Conservation (phyloP, 2,329 filamentous ascomycete genomes). For the Sporothrix mexicana region DNA sequence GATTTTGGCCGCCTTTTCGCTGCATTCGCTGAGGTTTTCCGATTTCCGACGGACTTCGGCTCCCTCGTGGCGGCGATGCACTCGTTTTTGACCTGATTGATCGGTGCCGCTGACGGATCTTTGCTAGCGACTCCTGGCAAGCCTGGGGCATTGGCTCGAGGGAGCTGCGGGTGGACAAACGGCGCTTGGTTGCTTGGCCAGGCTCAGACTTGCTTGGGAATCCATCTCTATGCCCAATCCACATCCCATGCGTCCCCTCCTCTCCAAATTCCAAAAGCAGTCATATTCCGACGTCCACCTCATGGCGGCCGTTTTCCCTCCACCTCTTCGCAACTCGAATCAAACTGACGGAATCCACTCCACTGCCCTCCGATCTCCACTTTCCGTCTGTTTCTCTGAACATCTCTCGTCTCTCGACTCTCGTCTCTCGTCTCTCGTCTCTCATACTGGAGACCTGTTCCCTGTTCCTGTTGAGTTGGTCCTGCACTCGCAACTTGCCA, state of each 20-base stretch:
- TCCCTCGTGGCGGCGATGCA: neutral
- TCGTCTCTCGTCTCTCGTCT: too few relatives aligned
- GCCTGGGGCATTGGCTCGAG: constrained; percentile 7
- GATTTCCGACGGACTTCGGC: constrained; percentile 21
- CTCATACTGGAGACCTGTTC: too few relatives aligned
- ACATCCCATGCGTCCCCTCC: neutral
- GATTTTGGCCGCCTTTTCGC: neutral
- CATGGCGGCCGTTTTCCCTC: constrained; percentile 9
- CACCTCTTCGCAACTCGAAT: neutral
- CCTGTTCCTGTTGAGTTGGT: too few relatives aligned
- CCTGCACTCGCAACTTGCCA: too few relatives aligned
- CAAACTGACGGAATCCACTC: too few relatives aligned
- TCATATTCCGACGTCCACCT: neutral
- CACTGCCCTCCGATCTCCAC: neutral
- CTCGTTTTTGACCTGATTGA: too few relatives aligned
- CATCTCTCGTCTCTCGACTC: too few relatives aligned
- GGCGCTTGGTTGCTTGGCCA: neutral
- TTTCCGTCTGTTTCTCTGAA: neutral
- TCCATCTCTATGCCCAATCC: neutral
- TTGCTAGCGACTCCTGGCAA: constrained; percentile 9
- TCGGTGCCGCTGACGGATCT: constrained; percentile 5
- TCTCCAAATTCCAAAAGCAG: neutral
- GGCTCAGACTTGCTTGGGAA: neutral
- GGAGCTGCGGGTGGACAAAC: neutral
- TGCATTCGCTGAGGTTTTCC: neutral